Evolutionary conservation across 2,329 filamentous ascomycete species (phyloP).

Genomic region (Fusarium xylarioides): DNA sequence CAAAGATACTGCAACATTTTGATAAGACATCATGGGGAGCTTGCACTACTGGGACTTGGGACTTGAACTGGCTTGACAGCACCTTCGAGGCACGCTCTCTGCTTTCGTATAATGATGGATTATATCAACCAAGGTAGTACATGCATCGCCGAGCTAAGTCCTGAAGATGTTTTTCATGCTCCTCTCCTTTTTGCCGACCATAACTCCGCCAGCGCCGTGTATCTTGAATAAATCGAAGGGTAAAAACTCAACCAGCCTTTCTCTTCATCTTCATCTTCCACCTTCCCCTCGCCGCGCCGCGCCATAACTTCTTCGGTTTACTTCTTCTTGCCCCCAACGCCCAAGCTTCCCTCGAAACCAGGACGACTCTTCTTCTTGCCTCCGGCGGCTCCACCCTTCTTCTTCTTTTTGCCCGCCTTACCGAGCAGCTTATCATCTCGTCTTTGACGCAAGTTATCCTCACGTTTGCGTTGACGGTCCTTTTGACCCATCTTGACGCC

Average conservation of each 20-base stretch:
- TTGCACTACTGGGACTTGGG: background rate
- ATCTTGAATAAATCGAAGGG: constrained; percentile 31
- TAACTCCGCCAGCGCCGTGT: constrained; percentile 41
- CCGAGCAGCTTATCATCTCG: constrained; percentile 75
- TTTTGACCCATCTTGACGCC: constrained; percentile 80
- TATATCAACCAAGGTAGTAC: constrained; percentile 6
- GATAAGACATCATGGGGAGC: background rate
- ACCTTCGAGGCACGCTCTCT: constrained; percentile 13
- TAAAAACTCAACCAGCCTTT: constrained; percentile 23
- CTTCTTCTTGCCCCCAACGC: constrained; percentile 61
- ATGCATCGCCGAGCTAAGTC: constrained; percentile 4
- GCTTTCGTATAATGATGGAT: constrained; percentile 21
- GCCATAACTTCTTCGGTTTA: constrained; percentile 36
- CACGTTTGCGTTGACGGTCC: constrained; percentile 82
- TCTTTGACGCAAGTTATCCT: constrained; percentile 79
- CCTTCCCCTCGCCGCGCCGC: background rate
- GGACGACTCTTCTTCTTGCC: constrained; percentile 62
- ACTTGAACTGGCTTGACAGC: background rate
- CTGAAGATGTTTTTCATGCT: constrained; percentile 9
- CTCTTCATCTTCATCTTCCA: constrained; percentile 3
- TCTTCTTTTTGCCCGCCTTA: constrained; percentile 68
- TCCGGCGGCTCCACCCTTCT: constrained; percentile 42
- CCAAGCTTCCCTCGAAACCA: constrained; percentile 76
- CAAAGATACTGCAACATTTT: background rate
- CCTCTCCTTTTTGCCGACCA: constrained; percentile 27